A percentile compares a stretch with the other conserved stretches of the same genome.
Evolutionary conservation across 2,329 filamentous ascomycete species (phyloP).

Genomic region (Fusarium domesticum): DNA sequence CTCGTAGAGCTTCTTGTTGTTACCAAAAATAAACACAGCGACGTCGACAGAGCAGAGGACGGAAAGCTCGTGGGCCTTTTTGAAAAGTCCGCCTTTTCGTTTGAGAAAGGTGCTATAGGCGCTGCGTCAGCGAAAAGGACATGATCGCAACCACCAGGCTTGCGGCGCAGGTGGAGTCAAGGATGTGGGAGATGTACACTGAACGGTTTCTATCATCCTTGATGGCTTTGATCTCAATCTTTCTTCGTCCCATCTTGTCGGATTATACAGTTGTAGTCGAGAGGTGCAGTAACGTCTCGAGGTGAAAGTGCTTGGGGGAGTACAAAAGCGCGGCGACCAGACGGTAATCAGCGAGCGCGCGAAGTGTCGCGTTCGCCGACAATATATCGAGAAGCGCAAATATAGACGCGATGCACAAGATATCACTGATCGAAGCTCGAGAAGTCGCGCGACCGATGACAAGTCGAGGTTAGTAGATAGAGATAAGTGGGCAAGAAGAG

Average conservation of each 20-base stretch:
- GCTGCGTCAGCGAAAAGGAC: slow-evolving; percentile 19
- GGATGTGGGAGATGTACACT: slow-evolving; percentile 65
- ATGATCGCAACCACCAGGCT: neutral
- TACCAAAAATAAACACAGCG: slow-evolving; percentile 96
- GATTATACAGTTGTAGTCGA: slow-evolving; percentile 13
- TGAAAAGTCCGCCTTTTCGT: slow-evolving; percentile 97
- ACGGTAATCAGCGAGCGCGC: slow-evolving; percentile 5
- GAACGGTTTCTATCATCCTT: slow-evolving; percentile 97
- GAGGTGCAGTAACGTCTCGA: slow-evolving; percentile 22
- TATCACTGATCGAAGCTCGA: neutral
- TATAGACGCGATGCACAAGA: slow-evolving; percentile 7
- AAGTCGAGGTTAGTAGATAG: neutral
- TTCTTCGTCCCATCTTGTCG: slow-evolving; percentile 82
- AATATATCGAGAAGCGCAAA: slow-evolving; percentile 9
- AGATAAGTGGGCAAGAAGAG: neutral
- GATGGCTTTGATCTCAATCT: slow-evolving; percentile 99
- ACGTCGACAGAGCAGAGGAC: slow-evolving; percentile 98
- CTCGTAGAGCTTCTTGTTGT: slow-evolving; percentile 98
- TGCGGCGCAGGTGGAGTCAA: neutral
- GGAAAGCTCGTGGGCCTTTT: slow-evolving; percentile 98
- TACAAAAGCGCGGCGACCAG: slow-evolving; percentile 12
- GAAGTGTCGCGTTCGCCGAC: neutral
- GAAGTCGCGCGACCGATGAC: slow-evolving; percentile 1
- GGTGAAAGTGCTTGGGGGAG: slow-evolving; percentile 14
- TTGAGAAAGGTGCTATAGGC: slow-evolving; percentile 84